Conservation (phyloP, 331 rosid species). For the Pyrus hybrid region DNA sequence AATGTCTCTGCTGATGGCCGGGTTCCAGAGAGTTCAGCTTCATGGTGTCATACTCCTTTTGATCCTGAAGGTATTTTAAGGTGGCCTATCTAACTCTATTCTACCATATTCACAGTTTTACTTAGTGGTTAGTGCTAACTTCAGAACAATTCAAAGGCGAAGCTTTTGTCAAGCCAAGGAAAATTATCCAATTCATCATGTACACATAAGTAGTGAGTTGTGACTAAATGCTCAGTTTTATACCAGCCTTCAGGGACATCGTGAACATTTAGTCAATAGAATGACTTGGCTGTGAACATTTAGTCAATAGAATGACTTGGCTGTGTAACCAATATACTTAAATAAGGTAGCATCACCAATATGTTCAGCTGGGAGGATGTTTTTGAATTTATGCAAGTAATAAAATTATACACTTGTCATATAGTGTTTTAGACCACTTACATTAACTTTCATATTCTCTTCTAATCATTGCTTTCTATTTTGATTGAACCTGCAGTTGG, state of each 20-base stretch:
- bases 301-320: background rate
- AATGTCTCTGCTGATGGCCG: constrained; percentile 40
- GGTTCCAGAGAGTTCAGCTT: constrained; percentile 60
- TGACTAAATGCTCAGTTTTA: background rate
- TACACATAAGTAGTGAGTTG: background rate
- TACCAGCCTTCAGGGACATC: background rate
- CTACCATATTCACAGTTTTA: background rate
- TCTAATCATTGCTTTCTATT: background rate
- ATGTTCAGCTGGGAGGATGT: background rate
- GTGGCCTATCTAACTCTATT: constrained; percentile 29
- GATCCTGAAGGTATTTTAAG: constrained; percentile 97
- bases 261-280: background rate
- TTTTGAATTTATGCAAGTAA: background rate
- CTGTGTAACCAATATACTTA: background rate
- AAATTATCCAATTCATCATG: background rate
- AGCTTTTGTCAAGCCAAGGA: background rate
- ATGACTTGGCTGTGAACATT: background rate
- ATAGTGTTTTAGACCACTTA: background rate
- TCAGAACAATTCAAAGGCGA: background rate
- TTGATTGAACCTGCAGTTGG: background rate
- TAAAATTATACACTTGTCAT: background rate
- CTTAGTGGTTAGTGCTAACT: background rate
- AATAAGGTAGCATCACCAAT: background rate
- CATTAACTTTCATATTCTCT: background rate
- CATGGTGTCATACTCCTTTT: constrained; percentile 90